phyloP scores from a whole-genome alignment of 2,329 filamentous ascomycete species.

The Talaromyces sp. region DNA sequence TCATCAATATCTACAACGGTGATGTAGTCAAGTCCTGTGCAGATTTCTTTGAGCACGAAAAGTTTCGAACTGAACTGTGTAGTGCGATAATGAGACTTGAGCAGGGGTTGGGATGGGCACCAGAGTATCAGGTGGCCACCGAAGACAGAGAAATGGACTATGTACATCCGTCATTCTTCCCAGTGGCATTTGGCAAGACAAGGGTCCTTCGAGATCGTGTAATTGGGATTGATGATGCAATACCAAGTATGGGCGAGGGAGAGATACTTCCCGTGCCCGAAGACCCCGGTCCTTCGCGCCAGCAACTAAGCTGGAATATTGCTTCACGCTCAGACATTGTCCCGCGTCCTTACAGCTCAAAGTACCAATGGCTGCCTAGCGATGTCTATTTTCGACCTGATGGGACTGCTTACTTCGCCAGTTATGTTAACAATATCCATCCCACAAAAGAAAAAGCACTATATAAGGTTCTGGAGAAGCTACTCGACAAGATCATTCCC shows the following conservation, averaged over 20 bases:
- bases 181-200: slow-evolving; percentile 43
- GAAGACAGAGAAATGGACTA: slow-evolving; percentile 55
- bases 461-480: slow-evolving; percentile 38
- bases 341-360: slow-evolving; percentile 30
- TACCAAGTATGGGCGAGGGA: slow-evolving; percentile 25
- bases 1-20: slow-evolving; percentile 48
- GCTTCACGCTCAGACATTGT: slow-evolving; percentile 27
- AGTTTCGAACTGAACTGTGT: slow-evolving; percentile 43
- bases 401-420: slow-evolving; percentile 31
- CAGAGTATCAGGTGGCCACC: slow-evolving; percentile 50
- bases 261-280: slow-evolving; percentile 25
- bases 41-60: slow-evolving; percentile 43
- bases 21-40: slow-evolving; percentile 50
- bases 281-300: slow-evolving; percentile 31
- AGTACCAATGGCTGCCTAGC: slow-evolving; percentile 47
- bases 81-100: slow-evolving; percentile 49
- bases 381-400: slow-evolving; percentile 35
- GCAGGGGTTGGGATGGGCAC: slow-evolving; percentile 45
- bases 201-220: slow-evolving; percentile 28
- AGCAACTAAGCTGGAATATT: slow-evolving; percentile 32
- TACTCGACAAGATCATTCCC: slow-evolving; percentile 29
- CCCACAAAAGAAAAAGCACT: slow-evolving; percentile 33
- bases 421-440: slow-evolving; percentile 49
- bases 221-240: slow-evolving; percentile 27
- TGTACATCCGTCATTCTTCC: slow-evolving; percentile 62